Evolutionary conservation across 345 rosid species (phyloP).

Genomic region (Eucalyptus regnans): DNA sequence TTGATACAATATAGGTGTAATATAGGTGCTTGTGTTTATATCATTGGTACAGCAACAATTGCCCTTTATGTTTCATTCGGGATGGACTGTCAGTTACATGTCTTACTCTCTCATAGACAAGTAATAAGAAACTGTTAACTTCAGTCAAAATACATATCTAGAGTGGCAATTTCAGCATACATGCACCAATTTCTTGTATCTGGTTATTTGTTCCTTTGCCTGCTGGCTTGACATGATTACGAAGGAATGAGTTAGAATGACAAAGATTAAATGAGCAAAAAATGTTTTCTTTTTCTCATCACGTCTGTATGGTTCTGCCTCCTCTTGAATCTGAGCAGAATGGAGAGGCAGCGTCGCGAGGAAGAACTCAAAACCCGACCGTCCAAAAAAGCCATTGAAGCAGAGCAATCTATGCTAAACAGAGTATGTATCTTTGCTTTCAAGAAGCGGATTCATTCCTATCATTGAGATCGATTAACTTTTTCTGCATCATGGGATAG

Average conservation of each 20-base stretch:
- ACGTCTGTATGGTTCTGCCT: background rate
- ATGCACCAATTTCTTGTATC: background rate
- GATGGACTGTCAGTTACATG: background rate
- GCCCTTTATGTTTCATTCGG: background rate
- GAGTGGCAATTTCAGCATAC: background rate
- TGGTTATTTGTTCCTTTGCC: background rate
- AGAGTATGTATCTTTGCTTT: constrained; percentile 31
- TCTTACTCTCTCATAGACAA: background rate
- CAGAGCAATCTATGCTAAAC: constrained; percentile 76
- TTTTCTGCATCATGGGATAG: background rate
- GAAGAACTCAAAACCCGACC: constrained; percentile 81
- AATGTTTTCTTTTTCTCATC: background rate
- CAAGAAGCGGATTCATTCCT: background rate
- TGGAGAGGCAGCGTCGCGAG: constrained; percentile 97
- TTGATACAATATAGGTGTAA: background rate
- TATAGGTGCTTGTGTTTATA: background rate
- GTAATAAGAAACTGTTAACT: background rate
- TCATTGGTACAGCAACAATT: background rate
- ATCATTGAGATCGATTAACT: background rate
- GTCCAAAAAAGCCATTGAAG: constrained; percentile 72
- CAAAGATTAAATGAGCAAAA: background rate
- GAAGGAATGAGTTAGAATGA: background rate
- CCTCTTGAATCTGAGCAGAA: constrained; percentile 19
- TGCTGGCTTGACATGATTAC: background rate
- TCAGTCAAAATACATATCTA: background rate